A percentile compares a stretch with the other conserved stretches of the same genome.
Conservation (phyloP, 2,329 filamentous ascomycete genomes). For the Colletotrichum lentis region DNA sequence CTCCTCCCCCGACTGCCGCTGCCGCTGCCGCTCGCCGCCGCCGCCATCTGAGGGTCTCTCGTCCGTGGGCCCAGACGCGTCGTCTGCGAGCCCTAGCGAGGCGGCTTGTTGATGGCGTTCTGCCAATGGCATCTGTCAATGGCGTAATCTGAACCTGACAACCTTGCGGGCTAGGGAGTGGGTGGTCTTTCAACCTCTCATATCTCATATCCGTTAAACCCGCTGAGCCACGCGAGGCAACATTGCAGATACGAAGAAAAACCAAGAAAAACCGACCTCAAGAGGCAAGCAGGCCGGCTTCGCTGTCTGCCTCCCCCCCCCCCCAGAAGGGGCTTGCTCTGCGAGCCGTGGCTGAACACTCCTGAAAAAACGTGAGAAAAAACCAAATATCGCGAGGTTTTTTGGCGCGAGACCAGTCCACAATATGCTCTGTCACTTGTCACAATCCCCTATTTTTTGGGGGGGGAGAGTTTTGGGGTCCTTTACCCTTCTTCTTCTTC, state of each 20-base stretch:
- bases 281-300: neutral
- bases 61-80: slow-evolving; percentile 10
- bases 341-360: neutral
- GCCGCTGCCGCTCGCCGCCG: too few species aligned
- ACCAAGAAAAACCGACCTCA: neutral
- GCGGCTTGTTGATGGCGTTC: neutral
- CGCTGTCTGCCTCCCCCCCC: too few species aligned
- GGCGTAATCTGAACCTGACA: neutral
- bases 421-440: slow-evolving; percentile 6
- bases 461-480: neutral
- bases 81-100: neutral
- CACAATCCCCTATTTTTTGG: slow-evolving; percentile 8
- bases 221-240: slow-evolving; percentile 19
- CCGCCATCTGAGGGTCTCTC: neutral
- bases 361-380: neutral
- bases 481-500: neutral
- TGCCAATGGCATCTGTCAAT: slow-evolving; percentile 5
- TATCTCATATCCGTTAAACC: slow-evolving; percentile 8
- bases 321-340: slow-evolving; percentile 1
- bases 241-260: slow-evolving; percentile 30
- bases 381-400: slow-evolving; percentile 2
- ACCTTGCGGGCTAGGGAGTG: neutral
- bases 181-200: neutral
- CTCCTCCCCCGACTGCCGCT: neutral
- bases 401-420: neutral